Evolutionary conservation across 345 rosid genomes (phyloP).

Genomic region (Pistacia vera): DNA sequence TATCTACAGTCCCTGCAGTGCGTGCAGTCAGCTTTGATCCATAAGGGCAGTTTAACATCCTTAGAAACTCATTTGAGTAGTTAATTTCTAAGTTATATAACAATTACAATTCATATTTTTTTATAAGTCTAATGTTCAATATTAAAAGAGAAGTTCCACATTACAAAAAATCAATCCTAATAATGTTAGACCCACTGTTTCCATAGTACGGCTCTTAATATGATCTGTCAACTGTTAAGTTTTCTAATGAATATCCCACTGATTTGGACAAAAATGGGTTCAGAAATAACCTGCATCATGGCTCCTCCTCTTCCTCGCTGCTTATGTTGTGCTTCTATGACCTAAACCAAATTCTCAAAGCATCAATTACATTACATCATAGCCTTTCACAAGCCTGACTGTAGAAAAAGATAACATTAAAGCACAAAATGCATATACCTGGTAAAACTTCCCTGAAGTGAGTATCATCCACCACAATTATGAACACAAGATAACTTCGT

Average conservation of each 20-base stretch:
- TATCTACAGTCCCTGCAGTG: not conserved
- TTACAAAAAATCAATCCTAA: not conserved
- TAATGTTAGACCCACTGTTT: not conserved
- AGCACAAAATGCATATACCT: slow-evolving; percentile 42
- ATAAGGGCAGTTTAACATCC: not conserved
- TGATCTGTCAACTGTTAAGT: not conserved
- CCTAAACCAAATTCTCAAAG: slow-evolving; percentile 40
- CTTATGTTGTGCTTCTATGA: slow-evolving; percentile 74
- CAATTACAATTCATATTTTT: too few relatives aligned
- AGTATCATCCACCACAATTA: slow-evolving; percentile 18
- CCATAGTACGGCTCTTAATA: not conserved
- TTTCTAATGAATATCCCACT: not conserved
- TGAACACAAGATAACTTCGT: slow-evolving; percentile 14
- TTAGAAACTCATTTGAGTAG: not conserved
- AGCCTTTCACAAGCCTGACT: not conserved
- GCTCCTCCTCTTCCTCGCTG: slow-evolving; percentile 98
- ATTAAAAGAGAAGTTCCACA: too few relatives aligned
- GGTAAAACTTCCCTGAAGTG: slow-evolving; percentile 68
- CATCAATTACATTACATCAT: slow-evolving; percentile 12
- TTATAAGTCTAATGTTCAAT: too few relatives aligned
- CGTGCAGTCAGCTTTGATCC: not conserved
- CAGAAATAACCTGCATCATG: slow-evolving; percentile 61
- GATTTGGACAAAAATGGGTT: not conserved
- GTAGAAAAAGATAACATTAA: not conserved
- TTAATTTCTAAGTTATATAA: not conserved